Conservation (phyloP, 192 early-diverging fungal species). For the Coemansia sp. region DNA sequence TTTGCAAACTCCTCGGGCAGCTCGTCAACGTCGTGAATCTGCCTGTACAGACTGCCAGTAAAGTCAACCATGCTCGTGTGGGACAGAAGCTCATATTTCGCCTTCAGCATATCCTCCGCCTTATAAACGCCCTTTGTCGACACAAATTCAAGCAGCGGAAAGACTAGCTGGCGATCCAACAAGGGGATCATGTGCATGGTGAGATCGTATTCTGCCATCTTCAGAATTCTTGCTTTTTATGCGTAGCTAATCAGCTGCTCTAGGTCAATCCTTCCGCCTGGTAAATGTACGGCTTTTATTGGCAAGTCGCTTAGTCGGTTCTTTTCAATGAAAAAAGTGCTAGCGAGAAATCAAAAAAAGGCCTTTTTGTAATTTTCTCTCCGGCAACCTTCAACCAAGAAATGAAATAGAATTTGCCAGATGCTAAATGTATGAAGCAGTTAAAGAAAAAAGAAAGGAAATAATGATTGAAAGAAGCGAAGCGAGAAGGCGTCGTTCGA, state of each 20-base stretch:
- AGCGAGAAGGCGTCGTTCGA: neutral
- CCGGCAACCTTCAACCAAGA: neutral
- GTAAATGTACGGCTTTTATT: slow-evolving; percentile 5
- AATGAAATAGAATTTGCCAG: neutral
- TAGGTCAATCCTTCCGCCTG: neutral
- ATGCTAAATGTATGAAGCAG: slow-evolving; percentile 3
- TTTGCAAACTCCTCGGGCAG: slow-evolving; percentile 72
- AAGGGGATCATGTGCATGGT: slow-evolving; percentile 79
- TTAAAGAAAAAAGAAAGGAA: neutral
- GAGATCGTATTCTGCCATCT: slow-evolving; percentile 72
- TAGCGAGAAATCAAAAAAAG: neutral
- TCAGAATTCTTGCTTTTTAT: slow-evolving; percentile 7
- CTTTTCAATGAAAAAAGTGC: neutral
- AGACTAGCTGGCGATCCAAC: slow-evolving; percentile 91
- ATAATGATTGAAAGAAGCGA: neutral
- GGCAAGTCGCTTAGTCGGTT: neutral
- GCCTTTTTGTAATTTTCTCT: neutral
- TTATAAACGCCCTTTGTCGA: slow-evolving; percentile 81
- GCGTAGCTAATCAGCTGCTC: slow-evolving; percentile 12
- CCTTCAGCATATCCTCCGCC: slow-evolving; percentile 72
- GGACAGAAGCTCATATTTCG: slow-evolving; percentile 85
- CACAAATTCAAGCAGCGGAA: slow-evolving; percentile 88
- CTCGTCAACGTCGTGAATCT: slow-evolving; percentile 74
- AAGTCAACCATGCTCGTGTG: slow-evolving; percentile 96
- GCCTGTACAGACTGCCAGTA: slow-evolving; percentile 78